Evolutionary conservation across 106 monocot species (phyloP).

Genomic region (Dioscorea dumetorum): DNA sequence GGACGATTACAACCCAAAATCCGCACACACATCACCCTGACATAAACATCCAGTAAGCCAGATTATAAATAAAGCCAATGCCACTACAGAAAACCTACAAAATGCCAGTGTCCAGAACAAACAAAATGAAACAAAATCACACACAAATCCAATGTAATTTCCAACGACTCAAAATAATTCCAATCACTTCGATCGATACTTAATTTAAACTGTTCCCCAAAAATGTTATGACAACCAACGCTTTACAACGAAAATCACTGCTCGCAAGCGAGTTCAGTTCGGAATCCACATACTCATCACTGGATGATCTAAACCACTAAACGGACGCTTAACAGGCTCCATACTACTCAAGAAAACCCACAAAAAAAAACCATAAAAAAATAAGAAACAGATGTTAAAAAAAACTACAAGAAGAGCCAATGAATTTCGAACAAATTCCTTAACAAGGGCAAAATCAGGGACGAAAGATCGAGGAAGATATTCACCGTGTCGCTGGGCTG

Average conservation of each 20-base stretch:
- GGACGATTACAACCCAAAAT: not conserved
- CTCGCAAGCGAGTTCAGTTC: not conserved
- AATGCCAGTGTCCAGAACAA: no score
- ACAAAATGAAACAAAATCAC: no score
- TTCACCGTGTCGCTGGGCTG: conserved; percentile 54
- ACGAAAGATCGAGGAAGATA: not conserved
- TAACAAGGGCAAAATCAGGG: not conserved
- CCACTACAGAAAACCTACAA: no score
- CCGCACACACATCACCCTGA: no score
- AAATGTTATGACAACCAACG: not conserved
- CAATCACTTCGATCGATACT: not conserved
- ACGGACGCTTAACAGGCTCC: not conserved
- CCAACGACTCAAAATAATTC: no score
- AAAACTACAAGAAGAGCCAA: not conserved
- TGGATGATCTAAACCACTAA: not conserved
- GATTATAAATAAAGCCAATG: no score
- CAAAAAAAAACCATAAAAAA: not conserved
- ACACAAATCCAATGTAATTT: no score
- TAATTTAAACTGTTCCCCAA: not conserved
- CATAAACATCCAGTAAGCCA: no score
- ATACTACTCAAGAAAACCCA: not conserved
- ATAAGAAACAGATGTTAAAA: not conserved
- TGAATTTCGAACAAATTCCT: not conserved
- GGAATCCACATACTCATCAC: not conserved
- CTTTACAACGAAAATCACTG: not conserved